Base-by-base conservation (phyloP, 176 grass and related monocot species). In the Eleusine indica region DNA sequence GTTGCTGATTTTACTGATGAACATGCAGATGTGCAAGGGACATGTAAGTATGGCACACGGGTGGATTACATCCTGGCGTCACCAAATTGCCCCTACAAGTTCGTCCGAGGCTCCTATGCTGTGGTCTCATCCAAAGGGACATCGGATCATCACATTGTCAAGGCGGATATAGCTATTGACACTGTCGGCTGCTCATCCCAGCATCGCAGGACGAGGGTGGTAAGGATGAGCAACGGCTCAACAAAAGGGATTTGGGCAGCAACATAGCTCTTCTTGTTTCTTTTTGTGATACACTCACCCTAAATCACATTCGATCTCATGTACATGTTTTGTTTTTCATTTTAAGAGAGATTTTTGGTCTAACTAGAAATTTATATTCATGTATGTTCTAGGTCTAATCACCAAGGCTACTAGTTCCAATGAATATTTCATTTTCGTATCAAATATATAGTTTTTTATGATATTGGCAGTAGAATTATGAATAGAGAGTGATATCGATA, bases 51-150 rank as follows among this genome's bases (percentile, higher is more conserved):
- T 54, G 92, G 96, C 44, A 98, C 96, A 66, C 89, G 96, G 83
- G 82, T 98, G 76, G 96, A 98, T 30, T 98, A 95, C 76, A 87
- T 98, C 3, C 68, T 98, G 13, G 84, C 92, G 3, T 97, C 95
- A 42, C 95, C 95, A 30, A 77, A 79, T 80, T 93, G 81, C 13
- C 86, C 88, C 25, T 96, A 91, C 86, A 91, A 89, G 75, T 91
- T 96, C 37, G 73, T 91, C 41, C 94, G 88, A 5, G 94, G 88
- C 6, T 96, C 94, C 7, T 96, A 96, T 71, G 84, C 80, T 4
- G 88, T 93, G 72, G 41, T 89, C 62, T 96, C 94, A 4, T 93
- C 91, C 0, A 96, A 89, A 19, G 91, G 94, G 9, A 93, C 94
- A 18, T 96, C 94, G 0, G 94, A 96, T 39, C 95, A 97, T 75